phyloP scores from a whole-genome alignment of 2,329 filamentous ascomycete genomes.

The Ceratocystis colombiana region DNA sequence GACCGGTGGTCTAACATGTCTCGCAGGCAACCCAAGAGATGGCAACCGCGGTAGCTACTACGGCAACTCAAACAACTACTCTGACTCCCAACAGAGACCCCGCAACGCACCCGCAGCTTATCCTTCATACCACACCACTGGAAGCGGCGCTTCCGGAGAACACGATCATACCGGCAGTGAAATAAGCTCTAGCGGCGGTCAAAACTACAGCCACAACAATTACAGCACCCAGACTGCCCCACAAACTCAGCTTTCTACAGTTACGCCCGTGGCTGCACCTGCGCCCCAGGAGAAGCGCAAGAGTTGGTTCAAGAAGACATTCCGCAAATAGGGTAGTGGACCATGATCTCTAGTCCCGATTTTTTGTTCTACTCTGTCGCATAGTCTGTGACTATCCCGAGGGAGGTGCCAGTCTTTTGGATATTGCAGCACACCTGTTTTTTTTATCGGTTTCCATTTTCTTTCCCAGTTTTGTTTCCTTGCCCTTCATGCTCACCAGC shows the following conservation, averaged over 20 bases:
- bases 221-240: slow-evolving; percentile 27
- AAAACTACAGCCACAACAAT: slow-evolving; percentile 31
- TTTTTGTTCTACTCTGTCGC: background rate
- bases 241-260: slow-evolving; percentile 23
- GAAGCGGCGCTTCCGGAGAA: slow-evolving; percentile 17
- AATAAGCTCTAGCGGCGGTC: slow-evolving; percentile 31
- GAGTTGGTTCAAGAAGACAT: slow-evolving; percentile 73
- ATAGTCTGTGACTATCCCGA: background rate
- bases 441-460: slow-evolving; percentile 16
- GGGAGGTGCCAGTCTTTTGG: background rate
- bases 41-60: slow-evolving; percentile 21
- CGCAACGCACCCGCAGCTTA: slow-evolving; percentile 17
- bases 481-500: background rate
- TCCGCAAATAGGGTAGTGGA: slow-evolving; percentile 25
- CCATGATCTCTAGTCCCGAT: slow-evolving; percentile 9
- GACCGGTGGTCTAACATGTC: slow-evolving; percentile 1
- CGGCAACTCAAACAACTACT: slow-evolving; percentile 23
- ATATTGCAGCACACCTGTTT: slow-evolving; percentile 12
- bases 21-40: slow-evolving; percentile 21
- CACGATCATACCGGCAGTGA: slow-evolving; percentile 21
- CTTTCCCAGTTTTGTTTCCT: slow-evolving; percentile 14
- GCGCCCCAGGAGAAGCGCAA: slow-evolving; percentile 59
- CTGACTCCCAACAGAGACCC: slow-evolving; percentile 19
- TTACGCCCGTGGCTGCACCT: slow-evolving; percentile 18
- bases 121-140: slow-evolving; percentile 20